These are phyloP conservation scores for Teratosphaeriaceae sp. DNA, from an alignment of 2,329 filamentous ascomycete genomes.

Conservation along the genomic window DNA sequence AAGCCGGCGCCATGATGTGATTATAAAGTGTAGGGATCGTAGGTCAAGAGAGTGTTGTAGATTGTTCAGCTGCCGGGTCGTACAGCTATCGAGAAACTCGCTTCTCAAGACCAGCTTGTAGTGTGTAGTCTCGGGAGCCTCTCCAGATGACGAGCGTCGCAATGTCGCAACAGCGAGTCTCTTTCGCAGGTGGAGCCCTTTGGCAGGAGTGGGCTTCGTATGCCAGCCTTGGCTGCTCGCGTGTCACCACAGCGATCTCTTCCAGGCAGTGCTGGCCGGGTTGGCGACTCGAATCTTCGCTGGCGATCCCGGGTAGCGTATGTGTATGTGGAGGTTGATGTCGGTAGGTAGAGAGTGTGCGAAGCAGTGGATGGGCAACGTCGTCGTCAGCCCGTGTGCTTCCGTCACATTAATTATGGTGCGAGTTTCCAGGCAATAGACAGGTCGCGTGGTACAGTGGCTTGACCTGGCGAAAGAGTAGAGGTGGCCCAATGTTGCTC, in stretches of 20 bases:
- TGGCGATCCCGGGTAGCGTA: background rate
- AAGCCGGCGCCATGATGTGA: slow-evolving; percentile 75
- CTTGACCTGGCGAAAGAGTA: background rate
- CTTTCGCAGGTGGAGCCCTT: too few relatives aligned
- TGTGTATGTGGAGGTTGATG: background rate
- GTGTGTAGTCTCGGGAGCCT: too few relatives aligned
- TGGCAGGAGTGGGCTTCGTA: too few relatives aligned
- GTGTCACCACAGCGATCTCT: background rate
- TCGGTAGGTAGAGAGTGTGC: background rate
- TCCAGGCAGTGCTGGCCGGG: background rate
- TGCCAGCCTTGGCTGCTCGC: background rate
- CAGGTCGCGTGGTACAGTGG: background rate
- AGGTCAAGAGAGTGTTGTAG: slow-evolving; percentile 10
- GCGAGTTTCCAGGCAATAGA: background rate
- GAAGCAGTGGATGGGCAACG: too few relatives aligned
- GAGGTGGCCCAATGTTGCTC: too few relatives aligned
- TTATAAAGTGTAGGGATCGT: slow-evolving; percentile 5
- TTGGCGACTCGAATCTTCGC: background rate
- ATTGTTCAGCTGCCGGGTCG: slow-evolving; percentile 10
- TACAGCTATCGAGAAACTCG: slow-evolving; percentile 3
- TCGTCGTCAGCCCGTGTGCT: background rate
- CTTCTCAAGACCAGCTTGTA: slow-evolving; percentile 13
- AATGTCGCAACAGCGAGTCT: too few relatives aligned
- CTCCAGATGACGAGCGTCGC: too few relatives aligned
- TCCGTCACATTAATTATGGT: background rate